phyloP scores from a whole-genome alignment of 192 early-diverging fungal genomes.

The Coemansia sp. region DNA sequence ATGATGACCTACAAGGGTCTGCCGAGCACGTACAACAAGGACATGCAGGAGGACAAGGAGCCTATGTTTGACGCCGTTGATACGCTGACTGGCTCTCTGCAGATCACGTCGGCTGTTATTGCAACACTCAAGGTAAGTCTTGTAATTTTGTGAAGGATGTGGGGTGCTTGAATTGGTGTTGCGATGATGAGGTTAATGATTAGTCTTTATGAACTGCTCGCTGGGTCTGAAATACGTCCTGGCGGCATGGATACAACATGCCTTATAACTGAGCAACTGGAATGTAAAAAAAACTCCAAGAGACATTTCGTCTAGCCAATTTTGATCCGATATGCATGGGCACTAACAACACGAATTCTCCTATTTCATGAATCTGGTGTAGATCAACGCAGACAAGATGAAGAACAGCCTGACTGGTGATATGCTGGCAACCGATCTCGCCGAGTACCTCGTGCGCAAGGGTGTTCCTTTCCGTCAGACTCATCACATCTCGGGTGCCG shows the following conservation, averaged over 20 bases:
- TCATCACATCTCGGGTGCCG: constrained; percentile 95
- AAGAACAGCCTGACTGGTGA: constrained; percentile 73
- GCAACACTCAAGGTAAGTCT: constrained; percentile 74
- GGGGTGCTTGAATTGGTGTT: neutral
- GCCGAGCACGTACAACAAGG: constrained; percentile 98
- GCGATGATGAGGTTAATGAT: constrained; percentile 41
- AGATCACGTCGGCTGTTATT: constrained; percentile 89
- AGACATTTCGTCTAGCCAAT: too few species aligned
- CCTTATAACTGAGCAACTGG: constrained; percentile 5
- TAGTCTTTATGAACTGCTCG: constrained; percentile 51
- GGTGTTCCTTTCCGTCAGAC: constrained; percentile 98
- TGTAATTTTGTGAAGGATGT: neutral
- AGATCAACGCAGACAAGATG: constrained; percentile 88
- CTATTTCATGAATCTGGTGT: constrained; percentile 1
- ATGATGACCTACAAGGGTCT: constrained; percentile 98
- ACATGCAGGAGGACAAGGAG: constrained; percentile 99
- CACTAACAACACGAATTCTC: neutral
- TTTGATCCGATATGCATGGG: too few species aligned
- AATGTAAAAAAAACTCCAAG: too few species aligned
- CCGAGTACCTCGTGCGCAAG: constrained; percentile 98
- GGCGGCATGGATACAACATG: constrained; percentile 39
- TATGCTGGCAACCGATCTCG: constrained; percentile 98
- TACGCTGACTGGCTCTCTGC: constrained; percentile 83
- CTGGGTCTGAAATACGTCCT: constrained; percentile 1
- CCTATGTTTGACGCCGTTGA: constrained; percentile 96